Conservation (phyloP, 345 rosid species). For the Aegle marmelos region DNA sequence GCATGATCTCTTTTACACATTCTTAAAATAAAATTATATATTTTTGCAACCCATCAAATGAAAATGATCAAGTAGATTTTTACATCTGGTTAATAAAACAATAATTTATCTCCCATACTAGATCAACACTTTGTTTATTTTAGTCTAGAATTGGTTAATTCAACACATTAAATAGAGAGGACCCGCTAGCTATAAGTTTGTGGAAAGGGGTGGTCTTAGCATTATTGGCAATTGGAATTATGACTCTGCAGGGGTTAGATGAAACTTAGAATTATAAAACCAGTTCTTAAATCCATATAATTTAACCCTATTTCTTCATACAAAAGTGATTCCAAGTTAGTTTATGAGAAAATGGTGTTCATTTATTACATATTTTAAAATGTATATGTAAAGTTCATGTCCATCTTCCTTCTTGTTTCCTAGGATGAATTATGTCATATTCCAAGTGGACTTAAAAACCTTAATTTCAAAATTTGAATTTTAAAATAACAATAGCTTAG, state of each 20-base stretch:
- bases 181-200: not conserved
- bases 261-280: not conserved
- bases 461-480: not conserved
- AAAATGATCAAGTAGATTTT: no score
- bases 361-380: not conserved
- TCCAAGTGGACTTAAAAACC: constrained; percentile 14
- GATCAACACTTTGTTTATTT: not conserved
- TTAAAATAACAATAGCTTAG: not conserved
- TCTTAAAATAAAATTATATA: no score
- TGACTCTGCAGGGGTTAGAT: not conserved
- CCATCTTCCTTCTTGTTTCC: constrained; percentile 19
- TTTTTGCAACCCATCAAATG: no score
- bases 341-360: not conserved
- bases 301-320: not conserved
- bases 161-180: not conserved
- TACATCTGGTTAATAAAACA: not conserved
- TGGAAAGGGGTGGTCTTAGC: not conserved
- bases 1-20: no score
- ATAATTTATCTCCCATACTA: not conserved
- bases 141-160: not conserved
- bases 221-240: not conserved
- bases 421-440: constrained; percentile 10
- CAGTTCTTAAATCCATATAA: not conserved
- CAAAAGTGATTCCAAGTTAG: not conserved
- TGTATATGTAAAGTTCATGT: no score